These are phyloP conservation scores for Borealophlyctis nickersoniae DNA, from an alignment of 192 early-diverging fungal genomes.

Conservation along the genomic window DNA sequence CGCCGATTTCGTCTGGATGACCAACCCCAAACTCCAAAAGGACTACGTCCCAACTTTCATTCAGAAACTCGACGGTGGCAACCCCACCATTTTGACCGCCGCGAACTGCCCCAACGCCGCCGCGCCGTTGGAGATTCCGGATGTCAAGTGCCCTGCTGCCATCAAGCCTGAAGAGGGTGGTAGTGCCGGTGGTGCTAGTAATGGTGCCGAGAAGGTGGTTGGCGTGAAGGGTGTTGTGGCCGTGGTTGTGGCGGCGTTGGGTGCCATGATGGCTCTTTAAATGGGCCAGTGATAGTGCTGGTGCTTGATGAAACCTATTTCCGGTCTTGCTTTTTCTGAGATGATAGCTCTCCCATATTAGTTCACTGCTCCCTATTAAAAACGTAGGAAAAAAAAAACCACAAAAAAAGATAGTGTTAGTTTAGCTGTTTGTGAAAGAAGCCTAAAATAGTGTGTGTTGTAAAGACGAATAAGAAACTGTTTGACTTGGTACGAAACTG, in stretches of 20 bases:
- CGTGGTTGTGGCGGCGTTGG: not conserved
- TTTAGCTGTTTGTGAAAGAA: too few species aligned
- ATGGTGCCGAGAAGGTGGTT: not conserved
- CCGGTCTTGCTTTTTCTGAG: too few species aligned
- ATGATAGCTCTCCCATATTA: too few species aligned
- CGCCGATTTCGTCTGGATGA: constrained; percentile 24
- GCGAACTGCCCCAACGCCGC: constrained; percentile 12
- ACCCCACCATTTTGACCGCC: constrained; percentile 15
- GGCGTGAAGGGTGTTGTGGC: not conserved
- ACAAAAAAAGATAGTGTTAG: too few species aligned
- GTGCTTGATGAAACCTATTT: too few species aligned
- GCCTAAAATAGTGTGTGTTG: too few species aligned
- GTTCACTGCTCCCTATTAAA: too few species aligned
- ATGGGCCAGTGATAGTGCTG: too few species aligned
- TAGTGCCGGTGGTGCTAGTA: not conserved
- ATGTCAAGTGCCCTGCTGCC: constrained; percentile 1
- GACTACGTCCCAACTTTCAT: constrained; percentile 27
- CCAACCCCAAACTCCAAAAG: constrained; percentile 17
- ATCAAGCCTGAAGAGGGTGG: not conserved
- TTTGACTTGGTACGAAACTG: too few species aligned
- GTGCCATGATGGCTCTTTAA: constrained; percentile 2
- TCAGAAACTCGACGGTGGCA: constrained; percentile 19
- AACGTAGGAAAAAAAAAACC: too few species aligned
- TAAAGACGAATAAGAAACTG: too few species aligned
- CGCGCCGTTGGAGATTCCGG: constrained; percentile 4